phyloP scores from a whole-genome alignment of 805 yeast species.

The Yarrowia sp. region DNA sequence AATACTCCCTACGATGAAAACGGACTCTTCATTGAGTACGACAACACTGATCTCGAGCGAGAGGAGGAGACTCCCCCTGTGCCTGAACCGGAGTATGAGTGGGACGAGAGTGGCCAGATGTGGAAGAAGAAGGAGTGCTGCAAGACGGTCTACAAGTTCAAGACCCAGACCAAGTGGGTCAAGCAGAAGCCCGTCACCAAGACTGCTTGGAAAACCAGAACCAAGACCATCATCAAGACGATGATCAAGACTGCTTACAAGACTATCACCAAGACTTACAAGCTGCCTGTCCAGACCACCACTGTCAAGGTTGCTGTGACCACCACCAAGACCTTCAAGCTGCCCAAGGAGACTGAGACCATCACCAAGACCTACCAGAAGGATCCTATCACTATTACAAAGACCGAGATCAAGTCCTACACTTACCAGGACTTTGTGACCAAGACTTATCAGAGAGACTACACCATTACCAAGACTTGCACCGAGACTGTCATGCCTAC shows the following conservation, averaged over 20 bases:
- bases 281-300: background rate
- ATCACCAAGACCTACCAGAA: background rate
- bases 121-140: constrained; percentile 14
- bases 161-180: background rate
- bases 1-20: background rate
- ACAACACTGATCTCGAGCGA: background rate
- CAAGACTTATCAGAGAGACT: background rate
- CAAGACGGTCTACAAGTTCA: background rate
- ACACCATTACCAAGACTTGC: background rate
- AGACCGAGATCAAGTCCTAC: background rate
- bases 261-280: constrained; percentile 7
- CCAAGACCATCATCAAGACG: constrained; percentile 7
- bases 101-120: background rate
- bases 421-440: background rate
- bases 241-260: background rate
- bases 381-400: background rate
- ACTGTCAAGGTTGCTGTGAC: background rate
- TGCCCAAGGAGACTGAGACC: background rate
- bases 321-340: constrained; percentile 6
- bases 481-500: background rate
- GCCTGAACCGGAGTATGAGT: background rate
- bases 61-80: background rate
- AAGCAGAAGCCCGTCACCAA: background rate
- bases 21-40: background rate
- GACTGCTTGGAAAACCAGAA: background rate